phyloP scores from a whole-genome alignment of 1,284 basidiomycete genomes.

The Tilletia walkeri region DNA sequence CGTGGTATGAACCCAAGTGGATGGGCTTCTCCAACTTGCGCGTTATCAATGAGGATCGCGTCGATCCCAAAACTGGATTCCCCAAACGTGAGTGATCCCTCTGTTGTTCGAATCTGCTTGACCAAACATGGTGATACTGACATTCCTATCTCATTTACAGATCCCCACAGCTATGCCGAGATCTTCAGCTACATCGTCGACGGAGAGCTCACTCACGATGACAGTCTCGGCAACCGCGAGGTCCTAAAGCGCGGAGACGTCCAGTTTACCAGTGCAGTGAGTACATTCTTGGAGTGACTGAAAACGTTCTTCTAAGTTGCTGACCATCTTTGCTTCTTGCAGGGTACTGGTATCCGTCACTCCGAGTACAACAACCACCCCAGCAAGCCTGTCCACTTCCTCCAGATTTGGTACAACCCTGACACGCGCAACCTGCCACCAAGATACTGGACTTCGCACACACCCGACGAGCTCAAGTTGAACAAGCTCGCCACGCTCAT shows the following conservation, averaged over 20 bases:
- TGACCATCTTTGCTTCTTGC: conserved; percentile 57
- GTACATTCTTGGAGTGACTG: background rate
- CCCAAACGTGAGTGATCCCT: conserved; percentile 56
- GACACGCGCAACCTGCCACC: conserved; percentile 29
- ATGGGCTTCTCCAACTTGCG: conserved; percentile 59
- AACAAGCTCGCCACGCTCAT: conserved; percentile 40
- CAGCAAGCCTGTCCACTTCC: conserved; percentile 56
- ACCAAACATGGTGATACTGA: background rate
- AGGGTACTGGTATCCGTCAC: conserved; percentile 78
- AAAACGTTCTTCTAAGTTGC: background rate
- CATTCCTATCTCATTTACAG: conserved; percentile 58
- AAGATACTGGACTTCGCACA: conserved; percentile 39
- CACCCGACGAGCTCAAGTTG: conserved; percentile 31
- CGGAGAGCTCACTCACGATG: conserved; percentile 71
- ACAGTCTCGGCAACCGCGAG: conserved; percentile 86
- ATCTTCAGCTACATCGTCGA: conserved; percentile 82
- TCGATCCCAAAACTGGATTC: conserved; percentile 74
- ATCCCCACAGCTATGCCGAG: conserved; percentile 72
- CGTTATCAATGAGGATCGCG: conserved; percentile 84
- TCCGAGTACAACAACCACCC: conserved; percentile 69
- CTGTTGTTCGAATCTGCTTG: background rate
- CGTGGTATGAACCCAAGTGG: conserved; percentile 66
- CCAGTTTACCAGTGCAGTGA: conserved; percentile 68
- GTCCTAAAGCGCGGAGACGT: conserved; percentile 80
- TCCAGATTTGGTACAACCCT: conserved; percentile 47